A percentile compares a stretch with the other conserved stretches of the same genome.
These are phyloP conservation scores for Adansonia digitata DNA, from an alignment of 345 rosid genomes.

Conservation along the genomic window DNA sequence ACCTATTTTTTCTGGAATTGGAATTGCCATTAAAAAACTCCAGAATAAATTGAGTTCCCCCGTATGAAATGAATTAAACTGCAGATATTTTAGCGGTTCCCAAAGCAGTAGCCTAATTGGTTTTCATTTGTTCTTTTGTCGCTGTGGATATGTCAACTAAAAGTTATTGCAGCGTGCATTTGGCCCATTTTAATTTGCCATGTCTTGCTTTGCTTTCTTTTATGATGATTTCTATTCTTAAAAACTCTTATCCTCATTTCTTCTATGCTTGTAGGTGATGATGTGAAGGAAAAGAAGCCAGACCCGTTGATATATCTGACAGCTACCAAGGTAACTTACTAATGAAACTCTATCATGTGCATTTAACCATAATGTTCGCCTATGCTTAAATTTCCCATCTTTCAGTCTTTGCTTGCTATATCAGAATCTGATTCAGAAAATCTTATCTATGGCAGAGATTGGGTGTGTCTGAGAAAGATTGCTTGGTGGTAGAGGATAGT, in stretches of 20 bases:
- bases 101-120: not conserved
- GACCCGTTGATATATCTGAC: conserved; percentile 79
- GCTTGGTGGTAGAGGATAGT: conserved; percentile 94
- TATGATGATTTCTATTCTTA: not conserved
- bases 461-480: conserved; percentile 62
- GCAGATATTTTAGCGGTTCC: no score
- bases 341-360: not conserved
- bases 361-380: not conserved
- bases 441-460: conserved; percentile 49
- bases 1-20: not conserved
- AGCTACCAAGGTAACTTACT: conserved; percentile 56
- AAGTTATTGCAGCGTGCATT: not conserved
- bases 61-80: not conserved
- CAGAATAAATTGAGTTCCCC: not conserved
- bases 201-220: not conserved
- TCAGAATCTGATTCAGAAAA: not conserved
- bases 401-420: not conserved
- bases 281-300: conserved; percentile 96
- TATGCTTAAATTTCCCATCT: not conserved
- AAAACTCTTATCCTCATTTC: not conserved
- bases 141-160: not conserved
- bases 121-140: not conserved
- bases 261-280: conserved; percentile 55
- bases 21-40: not conserved
- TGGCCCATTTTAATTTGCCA: not conserved